Conservation (phyloP, 2,329 filamentous ascomycete genomes). For the Colletotrichum sp. region DNA sequence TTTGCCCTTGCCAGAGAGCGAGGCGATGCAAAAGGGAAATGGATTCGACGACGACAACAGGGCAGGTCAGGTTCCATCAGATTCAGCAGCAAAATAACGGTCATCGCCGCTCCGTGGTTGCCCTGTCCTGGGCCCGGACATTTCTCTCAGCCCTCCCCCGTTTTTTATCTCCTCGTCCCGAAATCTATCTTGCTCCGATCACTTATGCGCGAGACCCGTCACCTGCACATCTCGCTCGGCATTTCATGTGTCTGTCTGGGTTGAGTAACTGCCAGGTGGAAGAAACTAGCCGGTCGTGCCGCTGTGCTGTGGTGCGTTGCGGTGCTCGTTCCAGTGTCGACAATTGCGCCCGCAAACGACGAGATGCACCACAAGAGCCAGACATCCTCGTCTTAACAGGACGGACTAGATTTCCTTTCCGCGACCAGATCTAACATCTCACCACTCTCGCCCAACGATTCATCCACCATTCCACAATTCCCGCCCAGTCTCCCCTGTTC, state of each 20-base stretch:
- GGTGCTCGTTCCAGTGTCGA: neutral
- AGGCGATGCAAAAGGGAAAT: neutral
- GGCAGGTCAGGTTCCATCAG: neutral
- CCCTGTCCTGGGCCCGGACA: neutral
- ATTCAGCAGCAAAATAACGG: neutral
- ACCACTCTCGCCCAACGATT: neutral
- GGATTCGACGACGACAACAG: neutral
- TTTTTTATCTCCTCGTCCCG: neutral
- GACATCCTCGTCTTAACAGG: constrained; percentile 11
- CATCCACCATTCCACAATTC: neutral
- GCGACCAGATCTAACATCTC: constrained; percentile 10
- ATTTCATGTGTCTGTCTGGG: neutral
- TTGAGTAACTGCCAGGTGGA: neutral
- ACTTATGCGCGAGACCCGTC: neutral
- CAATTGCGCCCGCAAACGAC: constrained; percentile 11
- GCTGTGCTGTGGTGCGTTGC: neutral
- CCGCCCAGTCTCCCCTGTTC: constrained; percentile 19
- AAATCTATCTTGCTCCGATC: neutral
- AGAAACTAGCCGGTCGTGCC: neutral
- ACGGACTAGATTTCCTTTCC: constrained; percentile 4
- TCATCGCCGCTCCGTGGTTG: neutral
- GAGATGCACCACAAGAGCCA: neutral
- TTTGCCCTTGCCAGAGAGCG: neutral
- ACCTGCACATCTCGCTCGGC: neutral
- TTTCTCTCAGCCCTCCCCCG: neutral